phyloP scores from a whole-genome alignment of 768 basidiomycete genomes.

The Saitozyma podzolica region DNA sequence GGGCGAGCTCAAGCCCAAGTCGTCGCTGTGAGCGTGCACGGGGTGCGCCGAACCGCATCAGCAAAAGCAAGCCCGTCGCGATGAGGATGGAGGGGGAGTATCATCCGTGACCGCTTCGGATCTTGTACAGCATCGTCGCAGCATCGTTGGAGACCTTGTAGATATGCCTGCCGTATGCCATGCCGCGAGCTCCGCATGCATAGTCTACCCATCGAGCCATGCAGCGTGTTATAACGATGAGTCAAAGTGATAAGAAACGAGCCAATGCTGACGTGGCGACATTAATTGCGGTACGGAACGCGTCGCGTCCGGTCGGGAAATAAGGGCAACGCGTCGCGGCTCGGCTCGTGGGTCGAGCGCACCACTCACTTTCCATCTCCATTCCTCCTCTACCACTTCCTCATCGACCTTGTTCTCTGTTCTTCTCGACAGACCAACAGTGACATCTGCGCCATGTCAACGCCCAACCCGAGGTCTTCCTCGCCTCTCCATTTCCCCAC shows the following conservation, averaged over 20 bases:
- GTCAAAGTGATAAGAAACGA: too few relatives aligned
- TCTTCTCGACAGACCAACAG: neutral
- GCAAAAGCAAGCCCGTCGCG: neutral
- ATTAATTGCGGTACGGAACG: neutral
- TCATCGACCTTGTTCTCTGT: neutral
- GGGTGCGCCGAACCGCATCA: neutral
- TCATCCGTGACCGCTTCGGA: too few relatives aligned
- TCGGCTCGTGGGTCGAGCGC: neutral
- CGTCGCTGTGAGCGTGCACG: conserved; percentile 21
- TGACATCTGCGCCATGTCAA: conserved; percentile 27
- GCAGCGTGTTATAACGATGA: neutral
- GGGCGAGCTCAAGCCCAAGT: conserved; percentile 48
- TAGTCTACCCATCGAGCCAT: neutral
- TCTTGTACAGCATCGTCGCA: neutral
- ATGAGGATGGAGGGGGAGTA: too few relatives aligned
- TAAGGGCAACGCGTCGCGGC: neutral
- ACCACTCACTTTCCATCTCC: too few relatives aligned
- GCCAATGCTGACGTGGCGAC: conserved; percentile 1
- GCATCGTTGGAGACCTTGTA: neutral
- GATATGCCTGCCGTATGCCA: neutral
- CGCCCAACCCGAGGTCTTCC: conserved; percentile 32
- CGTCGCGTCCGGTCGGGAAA: too few relatives aligned
- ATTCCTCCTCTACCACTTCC: neutral
- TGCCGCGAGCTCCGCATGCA: too few relatives aligned
- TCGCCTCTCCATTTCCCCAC: conserved; percentile 54